Evolutionary conservation across 345 rosid species (phyloP), one percentile per base, ranked within the genome.

Genomic region (Bretschneidera sinensis): DNA sequence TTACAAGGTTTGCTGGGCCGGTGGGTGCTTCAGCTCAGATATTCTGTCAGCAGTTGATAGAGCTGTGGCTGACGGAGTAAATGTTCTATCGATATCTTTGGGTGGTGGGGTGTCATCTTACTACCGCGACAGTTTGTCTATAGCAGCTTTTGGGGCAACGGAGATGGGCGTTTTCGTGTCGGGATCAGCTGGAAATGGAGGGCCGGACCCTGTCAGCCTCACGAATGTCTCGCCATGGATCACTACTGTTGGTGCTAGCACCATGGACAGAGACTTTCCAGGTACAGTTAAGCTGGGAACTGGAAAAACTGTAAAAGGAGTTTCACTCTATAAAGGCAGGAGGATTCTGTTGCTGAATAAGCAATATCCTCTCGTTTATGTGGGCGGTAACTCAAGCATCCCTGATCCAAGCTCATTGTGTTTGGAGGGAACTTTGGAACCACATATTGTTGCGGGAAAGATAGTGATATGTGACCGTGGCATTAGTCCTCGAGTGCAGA

Each of bases 221-320:
- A 77, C 88, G 0, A 85, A 87, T 60, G 85, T 82, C 24, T 82
- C 97, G 6, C 97, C 97, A 4, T 90, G 97, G 97, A 71, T 87
- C 53, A 79, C 87, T 34, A 87, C 95, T 0, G 90, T 87, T 34
- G 97, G 95, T 10, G 95, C 95, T 20, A 81, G 90, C 66, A 83
- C 92, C 6, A 78, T 90, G 73, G 92, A 90, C 45, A 71, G 97
- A 62, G 85, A 82, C 31, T 90, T 90, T 14, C 95, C 92, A 0
- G 90, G 89, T 1, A 64, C 57, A 0, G 73, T 84, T 52, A 73
- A 74, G 64, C 78, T 90, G 0, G 95, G 92, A 60, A 67, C 68
- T 17, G 76, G 65, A 45, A 66, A 48, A 56, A 54, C 58, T 5
- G 35, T 83, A 5, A 47, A 61, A 0, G 95, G 97, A 52, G 82